Evolutionary conservation across 1,284 basidiomycete species (phyloP).

Genomic region (Trichosporon coremiiforme): DNA sequence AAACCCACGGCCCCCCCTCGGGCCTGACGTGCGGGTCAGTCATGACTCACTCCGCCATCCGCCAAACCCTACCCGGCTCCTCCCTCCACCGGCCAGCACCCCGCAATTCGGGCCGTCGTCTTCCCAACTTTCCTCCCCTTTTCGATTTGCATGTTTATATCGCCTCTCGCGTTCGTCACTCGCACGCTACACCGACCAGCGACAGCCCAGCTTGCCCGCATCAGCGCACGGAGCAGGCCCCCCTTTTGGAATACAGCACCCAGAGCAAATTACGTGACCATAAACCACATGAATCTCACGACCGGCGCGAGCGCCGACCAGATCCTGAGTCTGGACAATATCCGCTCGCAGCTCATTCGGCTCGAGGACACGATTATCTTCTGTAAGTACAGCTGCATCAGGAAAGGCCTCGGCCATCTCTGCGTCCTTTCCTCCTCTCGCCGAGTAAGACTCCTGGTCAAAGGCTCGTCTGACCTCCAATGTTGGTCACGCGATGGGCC

Average conservation of each 20-base stretch:
- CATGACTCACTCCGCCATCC: not conserved
- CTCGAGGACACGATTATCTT: slow-evolving; percentile 99
- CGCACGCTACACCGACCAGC: not conserved
- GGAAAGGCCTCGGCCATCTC: too few relatives aligned
- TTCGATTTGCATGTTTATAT: not conserved
- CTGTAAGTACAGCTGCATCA: slow-evolving; percentile 42
- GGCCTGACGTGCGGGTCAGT: slow-evolving; percentile 13
- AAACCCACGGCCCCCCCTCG: slow-evolving; percentile 3
- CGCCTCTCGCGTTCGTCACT: not conserved
- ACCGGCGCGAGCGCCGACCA: slow-evolving; percentile 65
- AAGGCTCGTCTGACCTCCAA: too few relatives aligned
- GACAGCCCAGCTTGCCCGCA: not conserved
- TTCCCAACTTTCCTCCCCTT: not conserved
- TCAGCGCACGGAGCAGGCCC: not conserved
- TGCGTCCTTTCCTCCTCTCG: too few relatives aligned
- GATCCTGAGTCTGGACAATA: slow-evolving; percentile 79
- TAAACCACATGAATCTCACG: slow-evolving; percentile 54
- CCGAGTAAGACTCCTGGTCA: too few relatives aligned
- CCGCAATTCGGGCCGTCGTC: not conserved
- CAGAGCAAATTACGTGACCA: not conserved
- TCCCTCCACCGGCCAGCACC: not conserved
- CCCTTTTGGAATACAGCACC: not conserved
- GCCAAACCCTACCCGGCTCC: too few relatives aligned
- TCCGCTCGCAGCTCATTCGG: slow-evolving; percentile 80
- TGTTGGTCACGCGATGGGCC: too few relatives aligned